A percentile compares a stretch with the other conserved stretches of the same genome.
phyloP scores from a whole-genome alignment of 1,284 basidiomycete species.

The Ganoderma meredithae region DNA sequence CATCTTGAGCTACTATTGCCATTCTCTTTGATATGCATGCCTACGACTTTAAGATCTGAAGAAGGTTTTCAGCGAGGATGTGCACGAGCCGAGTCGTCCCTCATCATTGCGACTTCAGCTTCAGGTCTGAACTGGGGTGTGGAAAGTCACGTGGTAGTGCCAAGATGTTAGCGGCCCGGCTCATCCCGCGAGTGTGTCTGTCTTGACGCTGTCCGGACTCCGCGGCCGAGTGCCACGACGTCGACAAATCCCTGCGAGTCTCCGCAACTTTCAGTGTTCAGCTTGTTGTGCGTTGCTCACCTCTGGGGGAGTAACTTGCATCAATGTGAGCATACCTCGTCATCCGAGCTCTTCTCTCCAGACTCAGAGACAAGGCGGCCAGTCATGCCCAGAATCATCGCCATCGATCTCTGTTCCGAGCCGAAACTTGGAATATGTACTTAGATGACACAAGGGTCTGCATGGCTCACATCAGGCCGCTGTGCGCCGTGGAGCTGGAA shows the following conservation, averaged over 20 bases:
- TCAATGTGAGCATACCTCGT: neutral
- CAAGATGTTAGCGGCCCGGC: neutral
- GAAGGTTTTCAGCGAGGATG: too few relatives aligned
- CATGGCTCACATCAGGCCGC: neutral
- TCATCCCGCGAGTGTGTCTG: too few relatives aligned
- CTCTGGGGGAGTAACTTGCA: neutral
- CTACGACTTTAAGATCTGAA: too few relatives aligned
- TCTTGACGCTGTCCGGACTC: too few relatives aligned
- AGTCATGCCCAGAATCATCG: neutral
- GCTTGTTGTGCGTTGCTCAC: neutral
- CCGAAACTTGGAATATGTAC: neutral
- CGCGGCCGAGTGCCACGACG: neutral
- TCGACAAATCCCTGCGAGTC: too few relatives aligned
- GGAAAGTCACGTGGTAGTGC: neutral
- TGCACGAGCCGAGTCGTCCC: too few relatives aligned
- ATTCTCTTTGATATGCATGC: too few relatives aligned
- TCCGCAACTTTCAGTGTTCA: neutral
- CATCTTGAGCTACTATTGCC: too few relatives aligned
- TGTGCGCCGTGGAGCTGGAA: neutral
- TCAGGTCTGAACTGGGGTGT: too few relatives aligned
- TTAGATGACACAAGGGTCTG: neutral
- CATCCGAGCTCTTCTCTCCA: neutral
- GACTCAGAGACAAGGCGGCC: neutral
- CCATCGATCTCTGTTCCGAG: neutral
- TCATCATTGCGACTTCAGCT: too few relatives aligned